Percentiles rank a stretch among this genome's conserved stretches.
These are phyloP conservation scores for Nigrograna mackinnonii DNA, from an alignment of 2,329 filamentous ascomycete species.

Conservation along the genomic window DNA sequence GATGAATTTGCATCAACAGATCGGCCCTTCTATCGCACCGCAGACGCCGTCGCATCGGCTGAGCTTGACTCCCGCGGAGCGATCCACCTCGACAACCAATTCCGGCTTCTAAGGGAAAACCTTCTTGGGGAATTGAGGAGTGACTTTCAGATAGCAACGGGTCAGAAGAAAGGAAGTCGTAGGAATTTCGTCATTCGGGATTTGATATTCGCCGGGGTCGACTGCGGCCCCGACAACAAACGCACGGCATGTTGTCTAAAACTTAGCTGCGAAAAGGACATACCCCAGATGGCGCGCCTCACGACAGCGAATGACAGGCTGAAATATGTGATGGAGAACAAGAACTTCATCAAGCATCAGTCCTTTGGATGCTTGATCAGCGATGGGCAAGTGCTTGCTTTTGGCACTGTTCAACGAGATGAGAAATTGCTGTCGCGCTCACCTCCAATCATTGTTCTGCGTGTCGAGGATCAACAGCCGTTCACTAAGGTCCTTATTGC, in stretches of 20 bases:
- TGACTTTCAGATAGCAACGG: constrained; percentile 58
- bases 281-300: constrained; percentile 48
- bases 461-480: constrained; percentile 52
- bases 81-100: constrained; percentile 70
- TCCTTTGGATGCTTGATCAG: constrained; percentile 65
- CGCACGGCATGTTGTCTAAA: constrained; percentile 41
- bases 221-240: constrained; percentile 35
- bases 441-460: constrained; percentile 56
- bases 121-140: constrained; percentile 69
- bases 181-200: constrained; percentile 44
- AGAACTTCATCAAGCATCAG: constrained; percentile 60
- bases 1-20: constrained; percentile 63
- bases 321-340: constrained; percentile 52
- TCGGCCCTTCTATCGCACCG: constrained; percentile 59
- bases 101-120: constrained; percentile 71
- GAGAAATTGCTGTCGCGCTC: constrained; percentile 43
- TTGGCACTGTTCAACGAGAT: constrained; percentile 63
- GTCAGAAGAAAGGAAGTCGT: constrained; percentile 52
- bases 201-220: constrained; percentile 45
- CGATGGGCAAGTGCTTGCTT: constrained; percentile 58
- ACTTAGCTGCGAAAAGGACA: constrained; percentile 46
- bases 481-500: constrained; percentile 51
- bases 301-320: constrained; percentile 40
- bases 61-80: constrained; percentile 43
- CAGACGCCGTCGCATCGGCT: constrained; percentile 52